Conservation (phyloP, 2,329 filamentous ascomycete genomes). For the Drechmeria coniospora region DNA sequence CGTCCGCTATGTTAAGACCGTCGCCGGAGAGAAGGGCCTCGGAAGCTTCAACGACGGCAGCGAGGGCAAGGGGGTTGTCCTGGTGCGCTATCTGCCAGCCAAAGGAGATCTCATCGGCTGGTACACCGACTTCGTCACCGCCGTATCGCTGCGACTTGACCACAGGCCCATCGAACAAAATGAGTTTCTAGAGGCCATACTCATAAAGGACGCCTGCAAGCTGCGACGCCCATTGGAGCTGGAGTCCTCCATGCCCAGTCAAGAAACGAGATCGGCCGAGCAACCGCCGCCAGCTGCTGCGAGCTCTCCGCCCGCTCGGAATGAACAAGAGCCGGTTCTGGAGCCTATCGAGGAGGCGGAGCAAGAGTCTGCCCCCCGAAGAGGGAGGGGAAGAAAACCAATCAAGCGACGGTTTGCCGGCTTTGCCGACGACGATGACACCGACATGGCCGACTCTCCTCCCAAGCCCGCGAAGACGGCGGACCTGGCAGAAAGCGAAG, state of each 20-base stretch:
- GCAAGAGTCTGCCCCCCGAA: slow-evolving; percentile 9
- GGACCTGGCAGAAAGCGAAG: slow-evolving; percentile 7
- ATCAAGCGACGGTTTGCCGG: slow-evolving; percentile 52
- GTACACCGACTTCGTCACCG: slow-evolving; percentile 52
- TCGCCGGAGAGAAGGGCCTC: slow-evolving; percentile 59
- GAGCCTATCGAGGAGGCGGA: slow-evolving; percentile 5
- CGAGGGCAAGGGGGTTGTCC: slow-evolving; percentile 56
- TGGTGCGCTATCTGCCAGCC: slow-evolving; percentile 55
- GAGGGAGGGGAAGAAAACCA: slow-evolving; percentile 18
- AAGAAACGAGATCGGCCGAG: slow-evolving; percentile 4
- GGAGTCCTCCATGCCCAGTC: slow-evolving; percentile 13
- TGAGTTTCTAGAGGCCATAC: slow-evolving; percentile 80
- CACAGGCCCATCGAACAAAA: slow-evolving; percentile 78
- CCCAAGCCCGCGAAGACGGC: slow-evolving; percentile 1
- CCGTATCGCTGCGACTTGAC: slow-evolving; percentile 56
- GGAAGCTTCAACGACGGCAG: slow-evolving; percentile 48
- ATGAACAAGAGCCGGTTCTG: slow-evolving; percentile 3
- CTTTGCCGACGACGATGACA: slow-evolving; percentile 40
- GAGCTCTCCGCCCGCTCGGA: no score
- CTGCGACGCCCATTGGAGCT: slow-evolving; percentile 54
- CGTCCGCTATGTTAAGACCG: slow-evolving; percentile 57
- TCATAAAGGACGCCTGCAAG: slow-evolving; percentile 60
- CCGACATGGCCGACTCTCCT: slow-evolving; percentile 15
- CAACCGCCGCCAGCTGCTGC: slow-evolving; percentile 3
- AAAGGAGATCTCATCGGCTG: slow-evolving; percentile 43